phyloP scores from a whole-genome alignment of 805 yeast genomes.

The Kuraishia borneana region DNA sequence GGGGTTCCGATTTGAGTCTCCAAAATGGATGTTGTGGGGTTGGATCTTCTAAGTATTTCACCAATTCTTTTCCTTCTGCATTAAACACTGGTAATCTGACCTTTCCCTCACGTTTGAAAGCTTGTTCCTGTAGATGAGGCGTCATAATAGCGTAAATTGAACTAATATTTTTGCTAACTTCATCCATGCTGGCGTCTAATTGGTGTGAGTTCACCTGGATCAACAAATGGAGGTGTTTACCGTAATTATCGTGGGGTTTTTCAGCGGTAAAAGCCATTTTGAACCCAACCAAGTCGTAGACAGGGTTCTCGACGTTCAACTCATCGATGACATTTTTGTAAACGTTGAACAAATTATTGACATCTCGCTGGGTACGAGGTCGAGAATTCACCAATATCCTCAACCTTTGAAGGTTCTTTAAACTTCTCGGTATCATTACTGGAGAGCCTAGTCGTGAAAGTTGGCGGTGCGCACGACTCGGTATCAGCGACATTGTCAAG shows the following conservation, averaged over 20 bases:
- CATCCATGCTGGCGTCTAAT: background rate
- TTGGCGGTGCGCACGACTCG: background rate
- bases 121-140: background rate
- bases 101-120: background rate
- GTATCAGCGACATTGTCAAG: background rate
- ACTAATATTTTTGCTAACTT: background rate
- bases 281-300: conserved; percentile 3
- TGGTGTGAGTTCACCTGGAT: conserved; percentile 7
- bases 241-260: conserved; percentile 4
- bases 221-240: conserved; percentile 7
- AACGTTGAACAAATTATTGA: background rate
- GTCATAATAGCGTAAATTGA: background rate
- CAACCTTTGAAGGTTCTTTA: background rate
- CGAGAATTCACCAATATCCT: background rate
- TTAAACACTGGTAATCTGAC: background rate
- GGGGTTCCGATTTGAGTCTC: background rate
- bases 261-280: background rate
- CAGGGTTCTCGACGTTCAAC: conserved; percentile 6
- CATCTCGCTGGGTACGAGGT: background rate
- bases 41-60: background rate
- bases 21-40: background rate
- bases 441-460: background rate
- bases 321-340: background rate
- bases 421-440: background rate
- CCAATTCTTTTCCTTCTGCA: background rate